Evolutionary conservation across 192 early-diverging fungal species (phyloP), one percentile per base, ranked within the genome.

Genomic region (Entomortierella parvispora): DNA sequence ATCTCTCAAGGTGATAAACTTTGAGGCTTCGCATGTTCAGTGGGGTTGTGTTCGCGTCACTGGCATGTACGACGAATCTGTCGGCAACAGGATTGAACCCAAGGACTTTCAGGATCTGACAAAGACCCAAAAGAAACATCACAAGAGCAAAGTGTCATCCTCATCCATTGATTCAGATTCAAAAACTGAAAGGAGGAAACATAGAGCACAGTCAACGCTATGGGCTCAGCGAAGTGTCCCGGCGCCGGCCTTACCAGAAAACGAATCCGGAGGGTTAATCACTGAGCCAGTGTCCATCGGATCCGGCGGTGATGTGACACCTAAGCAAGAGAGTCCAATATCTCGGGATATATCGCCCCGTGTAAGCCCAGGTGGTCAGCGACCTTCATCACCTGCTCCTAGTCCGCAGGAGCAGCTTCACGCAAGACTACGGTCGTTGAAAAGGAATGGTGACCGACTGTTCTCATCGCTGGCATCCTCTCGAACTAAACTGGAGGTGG

Each of bases 31-130:
- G 8, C 72, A 76, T 34, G 53, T 76, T 45, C 64, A 76, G 12
- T 76, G 72, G 72, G 72, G 72, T 2, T 76, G 64, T 43, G 60
- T 76, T 0, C 57, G 72, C 6, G 72, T 76, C 8, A 76, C 72
- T 0, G 72, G 72, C 6, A 76, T 76, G 72, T 76, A 76, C 22
- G 72, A 76, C 40, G 72, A 76, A n/a, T 76, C 72, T 1, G 72
- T 76, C 7, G 72, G 72, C 10, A 58, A 58, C n/a, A 47, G 72
- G 44, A 68, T 76, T 31, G 58, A 45, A 0, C 72, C 72, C 2
- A 48, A 68, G 53, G 43, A 67, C 46, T 68, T 76, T 67, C 72
- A 76, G 22, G 65, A 68, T 34, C 49, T 44, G 12, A 57, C 58
- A 0, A 76, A 62, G 52, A 22, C 62, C 10, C 65, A 76, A 32